Base-by-base conservation (phyloP, 768 basidiomycete genomes). In the Leccinum uliginosum region DNA sequence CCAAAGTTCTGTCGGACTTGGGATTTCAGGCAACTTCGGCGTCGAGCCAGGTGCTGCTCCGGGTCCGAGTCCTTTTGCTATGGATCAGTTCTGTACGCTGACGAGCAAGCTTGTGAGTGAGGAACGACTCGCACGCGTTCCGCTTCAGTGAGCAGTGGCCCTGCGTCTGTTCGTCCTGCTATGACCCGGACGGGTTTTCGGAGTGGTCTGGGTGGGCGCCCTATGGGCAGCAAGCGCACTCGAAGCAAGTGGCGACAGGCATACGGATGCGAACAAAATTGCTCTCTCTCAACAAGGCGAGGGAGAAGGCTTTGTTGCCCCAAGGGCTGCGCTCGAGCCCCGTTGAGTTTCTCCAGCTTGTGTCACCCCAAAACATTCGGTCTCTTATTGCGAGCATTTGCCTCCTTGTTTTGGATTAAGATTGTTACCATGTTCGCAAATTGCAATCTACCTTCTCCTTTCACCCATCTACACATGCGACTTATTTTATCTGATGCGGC, bases 161-260 rank as follows among this genome's bases (percentile, higher is more conserved):
- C 79, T 17, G 72, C 74, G 8, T 65, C 68, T 10, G 76, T 78
- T 35, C 82, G 85, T n/a, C 79, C 82, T n/a, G 67, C 80, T 3
- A 84, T 95, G 82, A n/a, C n/a, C n/a, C n/a, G n/a, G n/a, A 76
- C 78, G n/a, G n/a, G n/a, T n/a, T n/a, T n/a, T n/a, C n/a, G n/a
- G n/a, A n/a, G n/a, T 47, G 84, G 83, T 34, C 78, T 83, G 4
- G 80, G 82, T 44, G 75, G 73, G 3, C 71, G 73, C 6, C 73
- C 80, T 2, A 76, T 80, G 65, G 76, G 73, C 50, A 78, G 76
- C 54, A 77, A 85, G 52, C 85, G 89, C 51, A 85, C 81, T 26
- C 79, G 93, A 56, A 91, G 88, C 72, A 87, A 88, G 70, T 44
- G 94, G 93, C n/a, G 84, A 83, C 65, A 84, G 86, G 67, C 82